These are phyloP conservation scores for Sphagnum tenellum DNA, from an alignment of 225 moss, liverwort and hornwort species.

Conservation along the genomic window DNA sequence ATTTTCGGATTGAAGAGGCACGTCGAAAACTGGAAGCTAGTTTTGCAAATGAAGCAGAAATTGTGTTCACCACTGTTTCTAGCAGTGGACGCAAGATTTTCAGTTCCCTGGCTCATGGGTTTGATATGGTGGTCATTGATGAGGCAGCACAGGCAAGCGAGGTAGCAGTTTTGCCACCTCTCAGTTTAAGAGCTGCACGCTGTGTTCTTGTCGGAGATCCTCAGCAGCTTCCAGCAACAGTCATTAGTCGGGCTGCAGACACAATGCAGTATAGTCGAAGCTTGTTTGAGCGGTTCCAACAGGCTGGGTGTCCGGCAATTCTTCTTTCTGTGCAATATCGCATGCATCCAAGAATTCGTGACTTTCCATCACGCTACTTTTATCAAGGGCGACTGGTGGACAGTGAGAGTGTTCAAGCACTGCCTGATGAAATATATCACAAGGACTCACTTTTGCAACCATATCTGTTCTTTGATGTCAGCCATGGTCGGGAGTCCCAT, in stretches of 20 bases:
- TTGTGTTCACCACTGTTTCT: slow-evolving; percentile 96
- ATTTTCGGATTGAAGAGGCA: slow-evolving; percentile 73
- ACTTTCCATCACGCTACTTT: slow-evolving; percentile 92
- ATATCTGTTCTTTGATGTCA: slow-evolving; percentile 94
- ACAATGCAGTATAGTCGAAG: slow-evolving; percentile 99
- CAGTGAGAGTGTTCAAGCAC: slow-evolving; percentile 78
- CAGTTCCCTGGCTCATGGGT: slow-evolving; percentile 89
- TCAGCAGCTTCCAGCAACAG: slow-evolving; percentile 96
- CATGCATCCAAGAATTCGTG: slow-evolving; percentile 97
- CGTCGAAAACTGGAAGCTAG: slow-evolving; percentile 96
- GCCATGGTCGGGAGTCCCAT: slow-evolving; percentile 92
- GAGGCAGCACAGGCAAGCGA: slow-evolving; percentile 99
- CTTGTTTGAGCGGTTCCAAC: slow-evolving; percentile 95
- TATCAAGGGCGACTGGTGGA: slow-evolving; percentile 85
- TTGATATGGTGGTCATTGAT: slow-evolving; percentile 99
- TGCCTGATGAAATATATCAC: slow-evolving; percentile 72
- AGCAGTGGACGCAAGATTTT: slow-evolving; percentile 96
- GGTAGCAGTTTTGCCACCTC: slow-evolving; percentile 91
- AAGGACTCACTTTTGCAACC: slow-evolving; percentile 75
- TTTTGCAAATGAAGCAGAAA: slow-evolving; percentile 98
- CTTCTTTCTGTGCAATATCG: slow-evolving; percentile 97
- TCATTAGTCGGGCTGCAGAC: slow-evolving; percentile 93
- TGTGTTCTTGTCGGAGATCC: slow-evolving; percentile 99
- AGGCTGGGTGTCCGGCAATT: slow-evolving; percentile 96
- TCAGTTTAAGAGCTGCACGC: slow-evolving; percentile 87